Evolutionary conservation across 2,329 filamentous ascomycete genomes (phyloP), one percentile per base, ranked within the genome.

Genomic region (Samsoniella hepiali): DNA sequence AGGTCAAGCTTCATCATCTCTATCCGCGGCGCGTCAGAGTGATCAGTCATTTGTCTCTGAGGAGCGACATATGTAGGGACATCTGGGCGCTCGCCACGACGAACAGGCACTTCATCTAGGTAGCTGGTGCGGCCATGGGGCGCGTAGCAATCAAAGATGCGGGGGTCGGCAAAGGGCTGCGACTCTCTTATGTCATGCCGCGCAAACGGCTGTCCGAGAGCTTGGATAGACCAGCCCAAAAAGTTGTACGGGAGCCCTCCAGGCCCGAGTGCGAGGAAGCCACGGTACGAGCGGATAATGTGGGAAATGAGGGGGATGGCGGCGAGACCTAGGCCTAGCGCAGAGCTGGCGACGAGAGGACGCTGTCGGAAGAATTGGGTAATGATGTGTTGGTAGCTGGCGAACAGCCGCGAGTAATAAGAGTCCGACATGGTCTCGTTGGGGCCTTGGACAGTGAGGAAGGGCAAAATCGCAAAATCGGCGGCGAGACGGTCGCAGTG

Each of bases 241-340:
- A 75, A 34, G 62, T 80, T 79, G 67, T 79, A 72, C 0, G 79
- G 78, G 0, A 80, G 63, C 17, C 79, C 79, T 63, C 80, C 79
- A 3, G 72, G 74, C 15, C 79, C 79, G 38, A 82, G 73, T 1
- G 75, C 74, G 17, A 78, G 72, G 68, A 71, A 82, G 55, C 70
- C 72, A 4, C 66, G 70, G 70, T 82, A 82, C 68, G 71, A 72
- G 44, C 66, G 62, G 51, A 68, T 55, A 27, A 70, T 67, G 59
- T 73, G 70, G 6, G 69, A 65, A 49, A 72, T 32, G 42, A 56
- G 45, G 7, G 60, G 51, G 17, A 62, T 42, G 58, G 31, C 40
- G 17, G 58, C 58, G 40, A 62, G 49, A 38, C 47, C 47, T 15
- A 62, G n/a, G 29, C 58, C 50, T 6, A 62, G 38, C 8, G 31